phyloP scores from a whole-genome alignment of 371 early-diverging fungal species.

The Polyrhizophydium stewartii region DNA sequence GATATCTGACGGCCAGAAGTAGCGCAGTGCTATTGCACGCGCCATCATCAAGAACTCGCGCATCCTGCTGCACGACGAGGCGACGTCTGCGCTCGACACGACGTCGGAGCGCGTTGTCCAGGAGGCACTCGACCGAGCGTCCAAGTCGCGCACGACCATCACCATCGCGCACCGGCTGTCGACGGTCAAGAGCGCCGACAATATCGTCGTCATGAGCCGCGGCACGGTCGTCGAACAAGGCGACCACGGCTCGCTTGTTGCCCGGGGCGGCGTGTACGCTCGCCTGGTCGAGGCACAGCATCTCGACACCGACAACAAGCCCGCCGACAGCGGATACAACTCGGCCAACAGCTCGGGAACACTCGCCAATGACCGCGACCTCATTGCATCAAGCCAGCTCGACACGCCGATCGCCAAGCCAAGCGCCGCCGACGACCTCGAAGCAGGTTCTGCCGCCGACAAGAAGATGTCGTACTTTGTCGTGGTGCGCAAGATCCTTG shows the following conservation, averaged over 20 bases:
- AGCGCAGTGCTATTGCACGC: conserved; percentile 53
- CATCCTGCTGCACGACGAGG: conserved; percentile 57
- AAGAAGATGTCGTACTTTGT: not conserved
- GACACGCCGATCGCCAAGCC: no score
- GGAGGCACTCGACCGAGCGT: conserved; percentile 59
- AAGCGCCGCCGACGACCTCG: no score
- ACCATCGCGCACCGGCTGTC: conserved; percentile 79
- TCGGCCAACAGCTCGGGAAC: no score
- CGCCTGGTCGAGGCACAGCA: conserved; percentile 38
- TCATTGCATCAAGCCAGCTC: no score
- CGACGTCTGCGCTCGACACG: conserved; percentile 87
- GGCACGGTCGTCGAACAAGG: conserved; percentile 75
- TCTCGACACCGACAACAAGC: no score
- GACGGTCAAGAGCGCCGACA: conserved; percentile 84
- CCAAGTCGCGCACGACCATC: conserved; percentile 32
- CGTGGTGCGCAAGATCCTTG: not conserved
- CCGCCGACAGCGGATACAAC: no score
- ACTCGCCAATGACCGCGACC: no score
- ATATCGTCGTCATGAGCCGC: conserved; percentile 75
- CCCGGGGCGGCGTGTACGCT: conserved; percentile 27
- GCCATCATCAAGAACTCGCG: conserved; percentile 63
- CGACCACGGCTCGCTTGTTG: conserved; percentile 70
- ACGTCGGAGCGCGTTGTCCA: conserved; percentile 83
- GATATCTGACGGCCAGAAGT: conserved; percentile 48
- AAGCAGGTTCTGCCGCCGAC: no score